These are phyloP conservation scores for Jackrogersella multiformis DNA, from an alignment of 495 filamentous ascomycete species.

Conservation along the genomic window DNA sequence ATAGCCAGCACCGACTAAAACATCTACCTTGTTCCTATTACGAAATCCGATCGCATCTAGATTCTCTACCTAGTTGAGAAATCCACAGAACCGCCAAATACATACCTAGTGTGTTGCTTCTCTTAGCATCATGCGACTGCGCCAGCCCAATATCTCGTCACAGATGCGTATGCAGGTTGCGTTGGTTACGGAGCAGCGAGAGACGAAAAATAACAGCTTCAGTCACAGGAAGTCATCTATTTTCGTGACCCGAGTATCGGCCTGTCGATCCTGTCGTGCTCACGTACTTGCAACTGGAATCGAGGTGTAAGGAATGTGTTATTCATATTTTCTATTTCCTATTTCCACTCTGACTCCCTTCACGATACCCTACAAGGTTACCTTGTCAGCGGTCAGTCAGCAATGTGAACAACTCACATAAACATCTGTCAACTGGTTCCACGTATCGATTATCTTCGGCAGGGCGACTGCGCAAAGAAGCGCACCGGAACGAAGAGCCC, in stretches of 20 bases:
- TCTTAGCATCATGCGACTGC: slow-evolving; percentile 2
- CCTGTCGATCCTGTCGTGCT: slow-evolving; percentile 2
- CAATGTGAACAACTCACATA: slow-evolving; percentile 15
- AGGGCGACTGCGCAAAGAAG: slow-evolving; percentile 16
- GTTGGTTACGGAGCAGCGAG: slow-evolving; percentile 11
- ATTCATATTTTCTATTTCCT: slow-evolving; percentile 7
- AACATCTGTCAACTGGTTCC: slow-evolving; percentile 29
- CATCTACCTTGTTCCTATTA: slow-evolving; percentile 19
- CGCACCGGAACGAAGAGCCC: slow-evolving; percentile 14
- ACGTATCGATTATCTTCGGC: slow-evolving; percentile 34
- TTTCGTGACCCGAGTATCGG: background rate
- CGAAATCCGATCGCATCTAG: slow-evolving; percentile 13
- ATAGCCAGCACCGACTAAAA: slow-evolving; percentile 20
- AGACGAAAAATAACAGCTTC: slow-evolving; percentile 9
- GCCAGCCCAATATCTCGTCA: slow-evolving; percentile 5
- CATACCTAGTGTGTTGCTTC: background rate
- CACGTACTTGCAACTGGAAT: slow-evolving; percentile 1
- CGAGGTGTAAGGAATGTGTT: slow-evolving; percentile 4
- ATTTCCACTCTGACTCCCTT: slow-evolving; percentile 11
- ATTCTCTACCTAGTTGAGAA: slow-evolving; percentile 18
- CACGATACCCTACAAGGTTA: slow-evolving; percentile 14
- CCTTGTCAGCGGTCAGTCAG: slow-evolving; percentile 29
- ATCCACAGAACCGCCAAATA: background rate
- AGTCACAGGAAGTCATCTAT: background rate
- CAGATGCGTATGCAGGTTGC: background rate